Percentiles rank a stretch among this genome's conserved stretches.
phyloP scores from a whole-genome alignment of 441 rosid species.

The Theobroma grandiflorum region DNA sequence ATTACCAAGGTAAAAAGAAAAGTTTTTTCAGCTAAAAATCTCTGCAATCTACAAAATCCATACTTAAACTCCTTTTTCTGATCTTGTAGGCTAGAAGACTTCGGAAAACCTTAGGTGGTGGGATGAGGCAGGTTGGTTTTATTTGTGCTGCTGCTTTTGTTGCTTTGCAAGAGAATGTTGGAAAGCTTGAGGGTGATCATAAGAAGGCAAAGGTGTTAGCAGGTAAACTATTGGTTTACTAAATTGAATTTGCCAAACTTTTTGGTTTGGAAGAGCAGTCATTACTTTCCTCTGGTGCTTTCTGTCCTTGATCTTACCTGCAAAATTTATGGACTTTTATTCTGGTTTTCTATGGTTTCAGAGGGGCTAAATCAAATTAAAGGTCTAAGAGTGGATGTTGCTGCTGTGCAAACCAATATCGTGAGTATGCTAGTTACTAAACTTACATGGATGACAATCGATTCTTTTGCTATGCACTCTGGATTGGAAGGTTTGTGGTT shows the following conservation, averaged over 20 bases:
- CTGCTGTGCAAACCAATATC: conserved; percentile 86
- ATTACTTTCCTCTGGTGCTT: background rate
- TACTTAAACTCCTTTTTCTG: background rate
- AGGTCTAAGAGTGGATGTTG: conserved; percentile 67
- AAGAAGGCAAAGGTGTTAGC: conserved; percentile 80
- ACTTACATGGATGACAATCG: background rate
- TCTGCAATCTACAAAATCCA: background rate
- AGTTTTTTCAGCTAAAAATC: background rate
- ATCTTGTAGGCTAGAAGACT: conserved; percentile 72
- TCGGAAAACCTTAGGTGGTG: conserved; percentile 94
- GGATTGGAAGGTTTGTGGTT: background rate
- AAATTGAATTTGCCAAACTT: background rate
- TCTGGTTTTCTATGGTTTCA: conserved; percentile 32
- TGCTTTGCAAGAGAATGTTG: conserved; percentile 71
- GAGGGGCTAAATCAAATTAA: conserved; percentile 83
- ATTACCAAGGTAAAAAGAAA: conserved; percentile 65
- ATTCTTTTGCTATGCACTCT: background rate
- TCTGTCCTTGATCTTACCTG: background rate
- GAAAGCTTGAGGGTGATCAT: conserved; percentile 81
- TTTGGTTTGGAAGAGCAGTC: background rate
- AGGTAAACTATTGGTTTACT: conserved; percentile 46
- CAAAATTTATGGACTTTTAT: conserved; percentile 18
- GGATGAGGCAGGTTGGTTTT: conserved; percentile 90
- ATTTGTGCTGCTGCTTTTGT: conserved; percentile 87
- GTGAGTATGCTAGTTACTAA: conserved; percentile 54